Conservation (phyloP, 257 asterid genomes). For the Nemophila menziesii region DNA sequence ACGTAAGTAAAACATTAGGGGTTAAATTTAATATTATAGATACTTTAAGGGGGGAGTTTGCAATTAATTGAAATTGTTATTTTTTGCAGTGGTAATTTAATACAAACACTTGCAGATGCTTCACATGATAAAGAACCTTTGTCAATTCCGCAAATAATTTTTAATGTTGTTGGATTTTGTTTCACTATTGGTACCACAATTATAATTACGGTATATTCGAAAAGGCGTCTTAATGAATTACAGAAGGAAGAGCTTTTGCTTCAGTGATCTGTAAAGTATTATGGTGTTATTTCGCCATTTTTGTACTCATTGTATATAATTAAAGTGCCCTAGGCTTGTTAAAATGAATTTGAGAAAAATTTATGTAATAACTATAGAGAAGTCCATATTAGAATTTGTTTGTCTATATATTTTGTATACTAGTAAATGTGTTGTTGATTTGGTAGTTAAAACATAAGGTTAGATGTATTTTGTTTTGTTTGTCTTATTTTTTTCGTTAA, state of each 20-base stretch:
- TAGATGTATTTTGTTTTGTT: too few species aligned
- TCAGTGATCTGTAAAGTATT: slow-evolving; percentile 26
- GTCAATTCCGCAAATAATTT: slow-evolving; percentile 40
- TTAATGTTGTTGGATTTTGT: slow-evolving; percentile 55
- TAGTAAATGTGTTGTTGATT: too few species aligned
- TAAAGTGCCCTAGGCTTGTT: slow-evolving; percentile 4
- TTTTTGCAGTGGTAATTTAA: slow-evolving; percentile 56
- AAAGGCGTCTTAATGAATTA: slow-evolving; percentile 52
- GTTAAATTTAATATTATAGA: background rate
- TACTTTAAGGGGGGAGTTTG: too few species aligned
- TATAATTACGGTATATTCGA: slow-evolving; percentile 52
- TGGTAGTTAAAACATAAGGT: too few species aligned
- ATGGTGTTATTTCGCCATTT: background rate
- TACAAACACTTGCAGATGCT: slow-evolving; percentile 68
- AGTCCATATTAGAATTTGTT: too few species aligned
- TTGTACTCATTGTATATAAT: slow-evolving; percentile 11
- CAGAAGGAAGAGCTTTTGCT: slow-evolving; percentile 46
- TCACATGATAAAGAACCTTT: slow-evolving; percentile 38
- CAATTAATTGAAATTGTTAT: slow-evolving; percentile 6
- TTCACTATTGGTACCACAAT: slow-evolving; percentile 42
- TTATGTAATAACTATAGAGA: background rate
- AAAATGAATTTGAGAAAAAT: background rate
- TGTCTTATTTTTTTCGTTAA: too few species aligned
- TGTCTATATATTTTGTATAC: too few species aligned
- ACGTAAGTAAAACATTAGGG: too few species aligned